Evolutionary conservation across 2,329 filamentous ascomycete genomes (phyloP), one percentile per base, ranked within the genome.

Genomic region (Verticillium tricorpus): DNA sequence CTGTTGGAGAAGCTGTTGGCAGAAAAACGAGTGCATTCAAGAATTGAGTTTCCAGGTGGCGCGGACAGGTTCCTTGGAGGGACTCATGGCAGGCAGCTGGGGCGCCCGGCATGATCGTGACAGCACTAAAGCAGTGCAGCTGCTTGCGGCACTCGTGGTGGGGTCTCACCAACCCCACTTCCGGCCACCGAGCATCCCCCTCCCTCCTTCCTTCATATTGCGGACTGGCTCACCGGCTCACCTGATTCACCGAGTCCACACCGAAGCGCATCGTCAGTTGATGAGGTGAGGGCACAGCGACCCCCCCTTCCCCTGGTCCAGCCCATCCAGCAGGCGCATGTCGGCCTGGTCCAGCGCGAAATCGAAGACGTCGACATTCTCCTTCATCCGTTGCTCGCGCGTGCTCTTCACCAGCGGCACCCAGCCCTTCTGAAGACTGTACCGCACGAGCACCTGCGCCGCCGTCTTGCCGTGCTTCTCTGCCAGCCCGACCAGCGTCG

Each of bases 361-460:
- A 60, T 79, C 80, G 71, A 83, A 90, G 0, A 90, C 79, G 60
- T 87, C 76, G 0, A 81, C 79, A 68, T 90, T 90, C 62, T 82
- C 77, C 59, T 74, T 77, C 65, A 91, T 90, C 12, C 86, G 79
- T 11, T 80, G 81, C 0, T 80, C 77, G 2, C 78, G 82, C 60
- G 85, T 84, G 63, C 86, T 89, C 78, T 91, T 91, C 22, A 88
- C 87, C 61, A 91, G 72, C 19, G 88, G 87, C 17, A 88, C 81
- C 84, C 86, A 90, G 11, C 79, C 82, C 76, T 90, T 91, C 70
- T 92, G 88, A 69, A 92, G 72, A 63, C 83, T 84, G 71, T 89
- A 93, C 63, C 89, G 81, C 19, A 93, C 78, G 65, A 93, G 75
- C 5, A 92, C 76, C 74, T 92, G 89, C 32, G 85, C 84, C 1